These are phyloP conservation scores for Pichia sp. DNA, from an alignment of 1,139 yeast species.

Conservation along the genomic window DNA sequence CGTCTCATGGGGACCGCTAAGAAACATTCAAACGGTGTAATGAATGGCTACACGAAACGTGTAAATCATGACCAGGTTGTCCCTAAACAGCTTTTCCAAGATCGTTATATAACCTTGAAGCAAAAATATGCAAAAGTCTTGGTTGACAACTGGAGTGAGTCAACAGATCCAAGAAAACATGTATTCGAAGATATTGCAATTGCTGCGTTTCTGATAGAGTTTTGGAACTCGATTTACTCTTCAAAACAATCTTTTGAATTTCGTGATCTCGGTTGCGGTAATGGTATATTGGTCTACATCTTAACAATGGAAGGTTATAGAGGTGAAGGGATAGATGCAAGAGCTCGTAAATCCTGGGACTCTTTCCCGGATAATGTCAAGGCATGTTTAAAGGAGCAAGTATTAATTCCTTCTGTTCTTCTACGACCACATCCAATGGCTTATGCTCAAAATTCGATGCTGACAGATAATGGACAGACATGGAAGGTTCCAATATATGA, in stretches of 20 bases:
- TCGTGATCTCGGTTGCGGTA: conserved; percentile 93
- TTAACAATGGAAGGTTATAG: conserved; percentile 71
- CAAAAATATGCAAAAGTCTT: conserved; percentile 72
- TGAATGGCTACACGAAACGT: conserved; percentile 80
- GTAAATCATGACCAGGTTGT: conserved; percentile 88
- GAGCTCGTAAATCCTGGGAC: conserved; percentile 85
- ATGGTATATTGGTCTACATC: conserved; percentile 79
- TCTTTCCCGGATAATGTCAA: conserved; percentile 63
- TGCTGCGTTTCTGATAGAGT: conserved; percentile 89
- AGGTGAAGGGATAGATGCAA: conserved; percentile 87
- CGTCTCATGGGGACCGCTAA: conserved; percentile 72
- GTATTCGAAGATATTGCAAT: conserved; percentile 95
- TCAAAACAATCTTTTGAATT: conserved; percentile 55
- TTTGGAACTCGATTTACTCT: conserved; percentile 64
- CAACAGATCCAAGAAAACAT: conserved; percentile 92
- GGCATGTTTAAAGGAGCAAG: conserved; percentile 60
- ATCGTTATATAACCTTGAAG: conserved; percentile 73
- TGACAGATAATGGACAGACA: conserved; percentile 55
- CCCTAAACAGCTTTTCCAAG: conserved; percentile 77
- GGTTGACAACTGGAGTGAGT: conserved; percentile 86
- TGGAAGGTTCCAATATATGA: conserved; percentile 47
- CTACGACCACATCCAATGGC: conserved; percentile 66
- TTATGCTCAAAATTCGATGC: conserved; percentile 47
- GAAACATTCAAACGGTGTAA: conserved; percentile 80
- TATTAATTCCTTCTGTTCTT: conserved; percentile 69